Evolutionary conservation across 164 flowering plant genomes (phyloP), one percentile per base, ranked within the genome.

Genomic region (Sextonia rubra): DNA sequence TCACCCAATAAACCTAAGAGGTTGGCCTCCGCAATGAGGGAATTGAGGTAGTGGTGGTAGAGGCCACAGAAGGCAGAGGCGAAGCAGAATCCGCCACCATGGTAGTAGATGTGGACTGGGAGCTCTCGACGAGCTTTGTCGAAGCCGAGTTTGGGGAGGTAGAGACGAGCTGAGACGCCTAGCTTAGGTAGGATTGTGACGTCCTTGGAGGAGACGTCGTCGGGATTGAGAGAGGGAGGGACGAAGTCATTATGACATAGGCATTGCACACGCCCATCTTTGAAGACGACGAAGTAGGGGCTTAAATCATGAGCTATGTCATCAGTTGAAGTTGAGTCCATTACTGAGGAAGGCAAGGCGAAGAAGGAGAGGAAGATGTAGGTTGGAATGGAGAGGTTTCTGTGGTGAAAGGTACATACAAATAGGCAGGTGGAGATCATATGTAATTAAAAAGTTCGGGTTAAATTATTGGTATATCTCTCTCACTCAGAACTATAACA

Each of bases 121-220:
- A 84, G 84, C 52, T 85, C 85, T 9, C 44, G 44, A 37, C 44
- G 9, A 7, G 11, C 44, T 2, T 66, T 23, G 3, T 47, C 14
- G 26, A 62, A 3, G 4, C 62, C 27, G 62, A n/a, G 20, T 3
- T 67, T 72, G 44, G 89, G 87, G 30, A 76, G 76, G 85, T 83
- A 86, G 49, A 88, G 11, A 7, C 92, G 72, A 37, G 85, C 90
- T 1, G 88, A 81, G 71, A 88, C 74, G 24, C 84, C 82, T 20
- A 84, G 73, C 17, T 80, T 80, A 0, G 80, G 83, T 12, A 69
- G 11, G 69, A 88, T 62, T 12, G 79, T 63, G 47, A 79, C 66
- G 79, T 88, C 91, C 68, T 80, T 84, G 71, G 91, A 86, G 4
- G 71, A 4, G 29, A 88, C 87, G 1, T 71, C 77, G 27, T 71